Evolutionary conservation across 192 early-diverging fungal species (phyloP).

Genomic region (Chytriomyces sp.): DNA sequence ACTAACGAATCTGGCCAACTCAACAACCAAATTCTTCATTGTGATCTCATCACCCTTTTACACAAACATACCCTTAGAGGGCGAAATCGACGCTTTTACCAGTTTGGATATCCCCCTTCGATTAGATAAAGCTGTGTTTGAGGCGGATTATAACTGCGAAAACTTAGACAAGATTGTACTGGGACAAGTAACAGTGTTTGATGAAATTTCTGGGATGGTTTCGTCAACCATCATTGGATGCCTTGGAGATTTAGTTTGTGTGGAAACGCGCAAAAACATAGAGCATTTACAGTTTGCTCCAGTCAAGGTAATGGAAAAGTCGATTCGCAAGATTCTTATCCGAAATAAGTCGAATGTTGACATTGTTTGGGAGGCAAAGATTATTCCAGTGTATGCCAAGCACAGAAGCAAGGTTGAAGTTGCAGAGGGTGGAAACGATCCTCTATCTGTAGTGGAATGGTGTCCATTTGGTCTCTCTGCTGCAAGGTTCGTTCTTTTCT

Average conservation of each 20-base stretch:
- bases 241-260: constrained; percentile 40
- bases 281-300: constrained; percentile 44
- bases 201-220: constrained; percentile 45
- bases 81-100: constrained; percentile 48
- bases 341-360: constrained; percentile 52
- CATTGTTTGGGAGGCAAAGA: constrained; percentile 49
- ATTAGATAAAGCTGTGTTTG: constrained; percentile 31
- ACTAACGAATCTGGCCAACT: constrained; percentile 46
- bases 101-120: constrained; percentile 52
- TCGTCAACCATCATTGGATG: constrained; percentile 43
- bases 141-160: constrained; percentile 20
- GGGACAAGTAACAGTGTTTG: constrained; percentile 48
- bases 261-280: constrained; percentile 41
- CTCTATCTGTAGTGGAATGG: constrained; percentile 32
- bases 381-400: constrained; percentile 26
- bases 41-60: constrained; percentile 49
- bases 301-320: constrained; percentile 47
- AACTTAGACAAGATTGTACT: constrained; percentile 31
- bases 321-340: constrained; percentile 42
- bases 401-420: background rate
- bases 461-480: constrained; percentile 44
- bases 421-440: constrained; percentile 14
- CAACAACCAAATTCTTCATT: constrained; percentile 43
- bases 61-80: constrained; percentile 52
- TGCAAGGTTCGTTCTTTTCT: background rate